phyloP scores from a whole-genome alignment of 805 yeast genomes.

The Saccharomycopsis fodiens region DNA sequence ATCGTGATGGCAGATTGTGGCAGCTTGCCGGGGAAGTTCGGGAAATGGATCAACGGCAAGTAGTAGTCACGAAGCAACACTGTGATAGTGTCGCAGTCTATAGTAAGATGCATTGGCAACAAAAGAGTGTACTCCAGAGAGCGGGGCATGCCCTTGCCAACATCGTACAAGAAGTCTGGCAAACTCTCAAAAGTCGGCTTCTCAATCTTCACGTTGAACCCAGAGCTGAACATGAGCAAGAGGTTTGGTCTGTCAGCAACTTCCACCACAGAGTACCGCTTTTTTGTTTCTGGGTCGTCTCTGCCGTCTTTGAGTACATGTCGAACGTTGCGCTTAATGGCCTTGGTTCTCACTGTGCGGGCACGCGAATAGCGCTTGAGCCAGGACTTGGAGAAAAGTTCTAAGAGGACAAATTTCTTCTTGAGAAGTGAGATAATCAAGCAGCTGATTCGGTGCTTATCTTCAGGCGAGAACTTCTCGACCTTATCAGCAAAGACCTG shows the following conservation, averaged over 20 bases:
- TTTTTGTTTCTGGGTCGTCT: not conserved
- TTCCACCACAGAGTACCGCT: slow-evolving; percentile 3
- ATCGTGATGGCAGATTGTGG: slow-evolving; percentile 21
- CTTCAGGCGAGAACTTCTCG: not conserved
- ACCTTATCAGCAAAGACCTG: not conserved
- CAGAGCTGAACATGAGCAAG: slow-evolving; percentile 8
- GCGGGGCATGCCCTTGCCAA: slow-evolving; percentile 48
- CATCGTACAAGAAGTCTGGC: slow-evolving; percentile 30
- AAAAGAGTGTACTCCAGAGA: slow-evolving; percentile 46
- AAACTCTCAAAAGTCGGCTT: slow-evolving; percentile 15
- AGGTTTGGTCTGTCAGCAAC: slow-evolving; percentile 7
- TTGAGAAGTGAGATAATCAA: slow-evolving; percentile 25
- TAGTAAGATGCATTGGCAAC: slow-evolving; percentile 40
- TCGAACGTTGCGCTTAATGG: not conserved
- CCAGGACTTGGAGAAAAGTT: slow-evolving; percentile 37
- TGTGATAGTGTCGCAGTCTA: slow-evolving; percentile 37
- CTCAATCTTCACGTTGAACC: not conserved
- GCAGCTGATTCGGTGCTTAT: slow-evolving; percentile 30
- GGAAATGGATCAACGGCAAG: slow-evolving; percentile 47
- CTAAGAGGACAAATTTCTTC: slow-evolving; percentile 23
- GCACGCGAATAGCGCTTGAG: slow-evolving; percentile 29
- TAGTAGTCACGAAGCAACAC: slow-evolving; percentile 48
- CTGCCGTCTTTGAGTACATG: not conserved
- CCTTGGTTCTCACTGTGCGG: not conserved
- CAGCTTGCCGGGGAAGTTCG: slow-evolving; percentile 21